Evolutionary conservation across 1,284 basidiomycete species (phyloP).

Genomic region (Golubevia sp.): DNA sequence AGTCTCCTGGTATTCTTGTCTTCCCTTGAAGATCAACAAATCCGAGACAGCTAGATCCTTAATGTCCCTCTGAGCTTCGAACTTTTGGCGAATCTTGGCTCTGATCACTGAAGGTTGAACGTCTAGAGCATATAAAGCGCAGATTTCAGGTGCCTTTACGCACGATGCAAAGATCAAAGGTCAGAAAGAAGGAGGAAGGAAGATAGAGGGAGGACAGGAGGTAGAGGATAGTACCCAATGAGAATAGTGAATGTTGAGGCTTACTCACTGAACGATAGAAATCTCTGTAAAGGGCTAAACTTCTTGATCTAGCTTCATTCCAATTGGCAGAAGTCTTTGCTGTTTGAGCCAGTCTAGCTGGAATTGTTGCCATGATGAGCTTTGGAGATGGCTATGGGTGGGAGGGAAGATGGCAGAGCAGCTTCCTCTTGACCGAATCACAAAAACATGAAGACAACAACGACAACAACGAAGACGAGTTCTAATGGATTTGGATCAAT

Average conservation of each 20-base stretch:
- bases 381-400: constrained; percentile 5
- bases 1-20: constrained; percentile 87
- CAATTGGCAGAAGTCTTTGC: constrained; percentile 40
- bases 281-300: constrained; percentile 51
- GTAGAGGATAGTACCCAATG: not conserved
- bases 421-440: too few relatives aligned
- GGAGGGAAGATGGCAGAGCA: constrained; percentile 3
- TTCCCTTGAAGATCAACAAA: constrained; percentile 81
- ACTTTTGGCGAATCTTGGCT: constrained; percentile 80
- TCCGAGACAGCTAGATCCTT: constrained; percentile 84
- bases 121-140: constrained; percentile 80
- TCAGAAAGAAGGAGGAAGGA: not conserved
- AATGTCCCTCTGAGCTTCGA: constrained; percentile 83
- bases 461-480: not conserved
- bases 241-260: not conserved
- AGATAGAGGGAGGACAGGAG: not conserved
- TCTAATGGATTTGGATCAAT: not conserved
- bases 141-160: constrained; percentile 83
- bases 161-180: not conserved
- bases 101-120: constrained; percentile 81
- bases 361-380: constrained; percentile 53
- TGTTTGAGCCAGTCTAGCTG: constrained; percentile 48
- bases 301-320: constrained; percentile 43
- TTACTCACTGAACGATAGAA: constrained; percentile 52
- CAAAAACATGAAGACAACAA: not conserved